phyloP scores from a whole-genome alignment of 2,329 filamentous ascomycete genomes.

The Sporothrix inflata region DNA sequence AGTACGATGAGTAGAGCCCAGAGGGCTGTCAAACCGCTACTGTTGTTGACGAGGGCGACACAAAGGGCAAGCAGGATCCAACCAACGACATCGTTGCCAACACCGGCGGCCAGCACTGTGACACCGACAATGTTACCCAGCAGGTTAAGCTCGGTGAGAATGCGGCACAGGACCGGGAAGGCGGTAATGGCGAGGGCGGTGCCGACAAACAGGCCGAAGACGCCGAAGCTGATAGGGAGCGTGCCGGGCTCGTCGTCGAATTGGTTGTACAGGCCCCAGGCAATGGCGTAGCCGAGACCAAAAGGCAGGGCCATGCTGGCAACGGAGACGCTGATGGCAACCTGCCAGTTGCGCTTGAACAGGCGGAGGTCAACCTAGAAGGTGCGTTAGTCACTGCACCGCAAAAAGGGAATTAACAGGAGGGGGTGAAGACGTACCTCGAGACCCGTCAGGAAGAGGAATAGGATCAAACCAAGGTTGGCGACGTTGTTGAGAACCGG shows the following conservation, averaged over 20 bases:
- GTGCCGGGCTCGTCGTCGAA: conserved; percentile 57
- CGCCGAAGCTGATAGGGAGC: conserved; percentile 52
- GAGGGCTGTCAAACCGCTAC: conserved; percentile 77
- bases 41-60: conserved; percentile 88
- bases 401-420: not conserved
- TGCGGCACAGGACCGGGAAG: conserved; percentile 90
- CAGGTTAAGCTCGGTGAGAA: conserved; percentile 86
- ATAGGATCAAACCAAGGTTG: conserved; percentile 81
- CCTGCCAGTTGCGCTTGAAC: conserved; percentile 76
- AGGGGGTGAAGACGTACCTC: conserved; percentile 51
- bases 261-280: conserved; percentile 77
- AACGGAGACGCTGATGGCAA: conserved; percentile 75
- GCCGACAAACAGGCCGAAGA: conserved; percentile 76
- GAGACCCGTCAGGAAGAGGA: conserved; percentile 84
- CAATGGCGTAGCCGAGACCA: conserved; percentile 76
- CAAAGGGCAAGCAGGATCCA: conserved; percentile 94
- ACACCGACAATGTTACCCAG: conserved; percentile 82
- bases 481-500: conserved; percentile 76
- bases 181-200: conserved; percentile 92
- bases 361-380: conserved; percentile 71
- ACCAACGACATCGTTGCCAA: conserved; percentile 87
- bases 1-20: conserved; percentile 78
- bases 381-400: not conserved
- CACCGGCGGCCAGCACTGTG: conserved; percentile 85
- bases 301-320: conserved; percentile 84